phyloP scores from a whole-genome alignment of 768 basidiomycete species.

The Macrocybe gigantea region DNA sequence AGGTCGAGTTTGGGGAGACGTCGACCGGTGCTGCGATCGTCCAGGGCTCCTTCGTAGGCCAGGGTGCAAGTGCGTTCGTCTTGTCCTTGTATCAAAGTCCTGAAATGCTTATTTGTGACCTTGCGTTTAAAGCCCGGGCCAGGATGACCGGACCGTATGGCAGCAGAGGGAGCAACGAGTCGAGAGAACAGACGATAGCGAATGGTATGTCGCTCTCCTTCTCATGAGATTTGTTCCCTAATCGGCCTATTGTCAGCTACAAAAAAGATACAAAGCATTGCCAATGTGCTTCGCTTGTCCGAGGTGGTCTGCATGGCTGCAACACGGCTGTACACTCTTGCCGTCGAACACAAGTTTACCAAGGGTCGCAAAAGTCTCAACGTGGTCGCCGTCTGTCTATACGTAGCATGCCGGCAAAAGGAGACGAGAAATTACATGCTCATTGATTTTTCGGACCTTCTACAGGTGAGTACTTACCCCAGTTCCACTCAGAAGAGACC shows the following conservation, averaged over 20 bases:
- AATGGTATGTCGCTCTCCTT: conserved; percentile 53
- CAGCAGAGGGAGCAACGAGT: conserved; percentile 72
- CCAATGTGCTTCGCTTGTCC: conserved; percentile 69
- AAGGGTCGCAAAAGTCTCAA: conserved; percentile 90
- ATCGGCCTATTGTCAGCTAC: conserved; percentile 44
- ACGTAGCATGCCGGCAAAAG: conserved; percentile 87
- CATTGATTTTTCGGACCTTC: conserved; percentile 96
- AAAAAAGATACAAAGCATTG: conserved; percentile 79
- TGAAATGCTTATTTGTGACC: not conserved
- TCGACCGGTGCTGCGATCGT: conserved; percentile 91
- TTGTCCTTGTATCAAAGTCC: conserved; percentile 1
- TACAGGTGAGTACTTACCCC: conserved; percentile 51
- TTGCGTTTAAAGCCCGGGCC: conserved; percentile 55
- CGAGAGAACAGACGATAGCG: conserved; percentile 85
- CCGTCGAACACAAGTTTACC: conserved; percentile 90
- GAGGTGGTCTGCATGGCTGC: conserved; percentile 79
- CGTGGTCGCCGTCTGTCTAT: conserved; percentile 93
- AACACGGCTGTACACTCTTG: conserved; percentile 85
- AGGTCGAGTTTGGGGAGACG: conserved; percentile 94
- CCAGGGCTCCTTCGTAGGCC: conserved; percentile 87
- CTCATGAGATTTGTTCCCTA: not conserved
- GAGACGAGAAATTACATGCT: conserved; percentile 94
- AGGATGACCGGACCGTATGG: conserved; percentile 80
- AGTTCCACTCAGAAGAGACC: not conserved
- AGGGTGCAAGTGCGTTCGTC: conserved; percentile 74